Evolutionary conservation across 805 yeast species (phyloP).

Genomic region (Clavispora asparagi): DNA sequence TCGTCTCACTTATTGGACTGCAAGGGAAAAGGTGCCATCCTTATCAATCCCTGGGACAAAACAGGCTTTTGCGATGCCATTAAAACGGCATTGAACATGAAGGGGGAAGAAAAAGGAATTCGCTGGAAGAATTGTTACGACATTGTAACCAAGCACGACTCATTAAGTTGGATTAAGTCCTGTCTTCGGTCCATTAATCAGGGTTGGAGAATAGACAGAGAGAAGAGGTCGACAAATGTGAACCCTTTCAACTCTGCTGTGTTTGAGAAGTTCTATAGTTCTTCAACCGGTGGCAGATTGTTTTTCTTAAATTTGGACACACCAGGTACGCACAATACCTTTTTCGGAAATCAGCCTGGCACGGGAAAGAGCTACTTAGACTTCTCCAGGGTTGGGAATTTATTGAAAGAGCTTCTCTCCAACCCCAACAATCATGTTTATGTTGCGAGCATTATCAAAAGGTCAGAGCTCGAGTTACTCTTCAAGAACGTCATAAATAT

Average conservation of each 20-base stretch:
- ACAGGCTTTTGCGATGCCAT: conserved; percentile 61
- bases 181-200: conserved; percentile 51
- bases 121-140: conserved; percentile 61
- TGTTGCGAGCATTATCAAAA: conserved; percentile 60
- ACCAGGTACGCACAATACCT: conserved; percentile 22
- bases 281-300: conserved; percentile 36
- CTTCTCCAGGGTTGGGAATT: conserved; percentile 46
- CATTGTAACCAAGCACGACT: conserved; percentile 62
- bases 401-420: conserved; percentile 52
- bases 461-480: conserved; percentile 59
- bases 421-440: conserved; percentile 66
- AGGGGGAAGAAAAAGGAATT: conserved; percentile 46
- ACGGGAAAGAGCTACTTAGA: conserved; percentile 6
- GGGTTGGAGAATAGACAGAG: conserved; percentile 31
- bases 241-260: conserved; percentile 27
- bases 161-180: conserved; percentile 64
- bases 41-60: conserved; percentile 90
- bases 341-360: conserved; percentile 9
- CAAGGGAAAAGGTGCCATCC: conserved; percentile 54
- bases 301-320: conserved; percentile 50
- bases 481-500: conserved; percentile 63
- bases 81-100: conserved; percentile 60
- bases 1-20: conserved; percentile 70
- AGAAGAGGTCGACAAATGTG: conserved; percentile 20
- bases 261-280: conserved; percentile 28